Evolutionary conservation across 331 rosid genomes (phyloP).

Genomic region (Pyracantha coccinea): DNA sequence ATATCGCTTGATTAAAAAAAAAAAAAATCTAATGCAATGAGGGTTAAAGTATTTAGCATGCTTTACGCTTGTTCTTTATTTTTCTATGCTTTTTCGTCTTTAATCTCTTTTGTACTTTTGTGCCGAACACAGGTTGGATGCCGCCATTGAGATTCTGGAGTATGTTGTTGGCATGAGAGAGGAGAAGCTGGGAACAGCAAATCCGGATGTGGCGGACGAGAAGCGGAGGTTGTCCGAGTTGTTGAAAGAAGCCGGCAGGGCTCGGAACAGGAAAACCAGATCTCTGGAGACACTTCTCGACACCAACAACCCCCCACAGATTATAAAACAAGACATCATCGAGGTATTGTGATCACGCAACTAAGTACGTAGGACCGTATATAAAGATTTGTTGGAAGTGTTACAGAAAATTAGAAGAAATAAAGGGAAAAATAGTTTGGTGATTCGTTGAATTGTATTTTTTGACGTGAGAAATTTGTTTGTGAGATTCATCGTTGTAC

Average conservation of each 20-base stretch:
- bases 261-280: conserved; percentile 47
- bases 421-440: no score
- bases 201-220: conserved; percentile 76
- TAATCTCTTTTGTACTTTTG: conserved; percentile 5
- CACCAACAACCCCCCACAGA: conserved; percentile 26
- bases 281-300: conserved; percentile 75
- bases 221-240: conserved; percentile 64
- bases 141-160: conserved; percentile 73
- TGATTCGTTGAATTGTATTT: no score
- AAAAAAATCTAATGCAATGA: neutral
- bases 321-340: conserved; percentile 25
- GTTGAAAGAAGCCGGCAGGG: conserved; percentile 73
- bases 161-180: conserved; percentile 82
- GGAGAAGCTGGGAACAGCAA: conserved; percentile 80
- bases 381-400: conserved; percentile 5
- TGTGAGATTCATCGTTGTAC: conserved; percentile 20
- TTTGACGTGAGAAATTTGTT: no score
- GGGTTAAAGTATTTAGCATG: neutral
- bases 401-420: conserved; percentile 13
- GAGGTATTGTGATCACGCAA: conserved; percentile 28
- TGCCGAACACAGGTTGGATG: conserved; percentile 48
- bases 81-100: conserved; percentile 3
- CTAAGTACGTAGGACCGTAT: conserved; percentile 21
- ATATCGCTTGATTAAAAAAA: neutral
- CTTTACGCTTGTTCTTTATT: neutral